Base-by-base conservation (phyloP, 169 alveolate species). In the Plasmodium coatneyi region DNA sequence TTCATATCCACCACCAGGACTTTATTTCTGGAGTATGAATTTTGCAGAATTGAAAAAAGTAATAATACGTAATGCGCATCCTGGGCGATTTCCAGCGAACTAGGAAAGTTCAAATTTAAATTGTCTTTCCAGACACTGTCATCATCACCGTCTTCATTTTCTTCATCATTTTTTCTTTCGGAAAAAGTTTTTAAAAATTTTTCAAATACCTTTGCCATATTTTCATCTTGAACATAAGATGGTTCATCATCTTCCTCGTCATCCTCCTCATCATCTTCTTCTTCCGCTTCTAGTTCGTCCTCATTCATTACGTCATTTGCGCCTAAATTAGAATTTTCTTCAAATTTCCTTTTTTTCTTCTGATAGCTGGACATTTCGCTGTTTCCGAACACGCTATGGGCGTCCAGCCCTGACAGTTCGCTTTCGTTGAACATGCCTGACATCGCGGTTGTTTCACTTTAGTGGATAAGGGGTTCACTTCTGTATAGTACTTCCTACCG, bases 131-230 rank as follows among this genome's bases (percentile, higher is more conserved):
- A 71, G 46, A 87, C 93, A 76, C 86, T 83, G 43, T 80, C 96
- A 39, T 70, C 71, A 54, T 78, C 87, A 0, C 89, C 96, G n/a
- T 95, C 97, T 76, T 49, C 92, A 30, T 84, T 78, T 25, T 34
- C 92, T 76, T 92, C 95, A 70, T 92, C 94, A 87, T 70, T 56
- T 54, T 86, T 86, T 86, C 43, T 86, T 76, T 86, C 93, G 10
- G 93, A 74, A 82, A 84, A 96, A 0, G 97, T 82, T 39, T 95
- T 92, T 87, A 96, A 78, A 92, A 96, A 96, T 52, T 89, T 84
- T 41, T 96, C 97, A 78, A 96, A 96, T 43, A 96, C 96, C 30
- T 95, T 84, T n/a, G 97, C 95, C 81, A 96, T 96, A 80, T 96
- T 96, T 25, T 95, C 95, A 93, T 96, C 97, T 92, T 96, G 97